phyloP scores from a whole-genome alignment of 129 eudicot genomes.

The Tanacetum coccineum region DNA sequence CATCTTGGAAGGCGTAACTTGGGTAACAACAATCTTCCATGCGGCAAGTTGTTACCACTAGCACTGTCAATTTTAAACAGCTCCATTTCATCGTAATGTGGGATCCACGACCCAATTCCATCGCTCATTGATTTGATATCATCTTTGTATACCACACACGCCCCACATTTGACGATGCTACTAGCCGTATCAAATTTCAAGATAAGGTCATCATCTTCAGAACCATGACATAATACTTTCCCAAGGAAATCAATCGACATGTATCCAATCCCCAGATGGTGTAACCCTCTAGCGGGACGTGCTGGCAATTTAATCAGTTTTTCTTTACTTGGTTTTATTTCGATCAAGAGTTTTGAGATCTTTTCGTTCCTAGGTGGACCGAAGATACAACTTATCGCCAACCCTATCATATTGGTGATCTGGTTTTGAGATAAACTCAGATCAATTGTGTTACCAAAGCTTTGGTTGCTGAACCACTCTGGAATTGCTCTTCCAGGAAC shows the following conservation, averaged over 20 bases:
- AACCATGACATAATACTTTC: background rate
- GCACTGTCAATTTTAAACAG: background rate
- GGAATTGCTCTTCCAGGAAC: no score
- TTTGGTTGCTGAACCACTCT: no score
- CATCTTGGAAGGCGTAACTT: background rate
- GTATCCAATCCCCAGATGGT: conserved; percentile 2
- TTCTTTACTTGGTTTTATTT: background rate
- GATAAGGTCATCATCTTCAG: background rate
- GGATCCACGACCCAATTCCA: background rate
- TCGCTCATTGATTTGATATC: background rate
- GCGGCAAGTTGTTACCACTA: background rate
- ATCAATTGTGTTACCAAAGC: background rate
- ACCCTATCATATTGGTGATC: conserved; percentile 1
- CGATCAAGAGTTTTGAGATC: background rate
- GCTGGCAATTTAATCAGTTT: background rate
- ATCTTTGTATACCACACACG: background rate
- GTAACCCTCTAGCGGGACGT: background rate
- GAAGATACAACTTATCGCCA: conserved; percentile 1
- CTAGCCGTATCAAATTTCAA: background rate
- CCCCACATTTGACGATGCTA: background rate
- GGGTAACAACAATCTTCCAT: background rate
- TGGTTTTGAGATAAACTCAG: background rate
- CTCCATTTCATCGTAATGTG: background rate
- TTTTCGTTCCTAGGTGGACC: background rate
- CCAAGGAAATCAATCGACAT: background rate